These are phyloP conservation scores for Meyerozyma guilliermondii DNA, from an alignment of 1,139 yeast species.

Conservation along the genomic window DNA sequence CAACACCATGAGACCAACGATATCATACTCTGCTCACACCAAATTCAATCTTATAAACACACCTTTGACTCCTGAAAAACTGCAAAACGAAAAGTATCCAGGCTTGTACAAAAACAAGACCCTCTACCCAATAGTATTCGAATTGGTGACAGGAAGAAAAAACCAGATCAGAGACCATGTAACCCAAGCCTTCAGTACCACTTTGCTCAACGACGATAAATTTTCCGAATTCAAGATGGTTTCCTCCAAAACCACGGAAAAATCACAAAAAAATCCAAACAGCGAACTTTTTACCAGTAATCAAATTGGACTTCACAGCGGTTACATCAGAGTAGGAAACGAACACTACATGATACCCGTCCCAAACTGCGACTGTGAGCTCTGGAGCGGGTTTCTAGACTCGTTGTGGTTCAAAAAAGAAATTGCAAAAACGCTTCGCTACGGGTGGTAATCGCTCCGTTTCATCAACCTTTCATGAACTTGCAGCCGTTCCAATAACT, in stretches of 20 bases:
- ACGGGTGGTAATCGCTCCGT: not conserved
- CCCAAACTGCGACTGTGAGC: slow-evolving; percentile 1
- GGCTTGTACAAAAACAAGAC: slow-evolving; percentile 8
- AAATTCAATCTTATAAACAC: not conserved
- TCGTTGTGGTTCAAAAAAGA: not conserved
- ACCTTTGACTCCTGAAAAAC: not conserved
- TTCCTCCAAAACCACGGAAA: not conserved
- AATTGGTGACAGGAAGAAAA: slow-evolving; percentile 21
- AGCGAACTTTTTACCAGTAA: slow-evolving; percentile 14
- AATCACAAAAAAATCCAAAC: slow-evolving; percentile 6
- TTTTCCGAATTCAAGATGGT: slow-evolving; percentile 14
- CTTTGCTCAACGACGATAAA: slow-evolving; percentile 22
- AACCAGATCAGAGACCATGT: slow-evolving; percentile 25
- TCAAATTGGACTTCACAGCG: slow-evolving; percentile 23
- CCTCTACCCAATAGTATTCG: slow-evolving; percentile 16
- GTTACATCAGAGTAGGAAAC: slow-evolving; percentile 9
- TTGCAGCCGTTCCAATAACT: not conserved
- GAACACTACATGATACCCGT: not conserved
- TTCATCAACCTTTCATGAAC: too few species aligned
- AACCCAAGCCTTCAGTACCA: slow-evolving; percentile 14
- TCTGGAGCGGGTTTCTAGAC: not conserved
- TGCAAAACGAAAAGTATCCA: slow-evolving; percentile 9
- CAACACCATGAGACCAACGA: not conserved
- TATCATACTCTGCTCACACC: not conserved
- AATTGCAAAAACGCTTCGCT: not conserved